Conservation (phyloP, 768 basidiomycete genomes). For the Amanita phalloides region DNA sequence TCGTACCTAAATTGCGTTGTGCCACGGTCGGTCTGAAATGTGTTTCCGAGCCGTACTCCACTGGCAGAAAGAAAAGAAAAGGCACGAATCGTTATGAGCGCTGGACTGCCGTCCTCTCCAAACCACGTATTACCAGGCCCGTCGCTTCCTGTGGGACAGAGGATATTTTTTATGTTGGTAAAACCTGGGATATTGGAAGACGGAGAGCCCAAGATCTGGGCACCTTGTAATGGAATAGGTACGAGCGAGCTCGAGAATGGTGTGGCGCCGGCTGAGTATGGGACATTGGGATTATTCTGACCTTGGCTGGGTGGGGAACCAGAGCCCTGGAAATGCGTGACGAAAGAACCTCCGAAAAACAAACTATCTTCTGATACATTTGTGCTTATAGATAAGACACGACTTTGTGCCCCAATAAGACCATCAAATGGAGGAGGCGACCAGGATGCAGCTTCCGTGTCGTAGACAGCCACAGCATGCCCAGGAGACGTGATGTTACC, state of each 20-base stretch:
- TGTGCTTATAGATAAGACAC: slow-evolving; percentile 67
- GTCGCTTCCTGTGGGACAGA: slow-evolving; percentile 81
- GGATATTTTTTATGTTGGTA: slow-evolving; percentile 52
- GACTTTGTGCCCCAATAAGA: slow-evolving; percentile 55
- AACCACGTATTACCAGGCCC: slow-evolving; percentile 83
- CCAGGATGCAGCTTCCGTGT: slow-evolving; percentile 57
- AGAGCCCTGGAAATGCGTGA: slow-evolving; percentile 55
- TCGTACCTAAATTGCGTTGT: slow-evolving; percentile 83
- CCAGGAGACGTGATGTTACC: slow-evolving; percentile 65
- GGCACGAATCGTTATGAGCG: slow-evolving; percentile 69
- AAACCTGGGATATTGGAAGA: slow-evolving; percentile 52
- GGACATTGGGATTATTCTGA: slow-evolving; percentile 79
- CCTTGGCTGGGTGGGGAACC: slow-evolving; percentile 36
- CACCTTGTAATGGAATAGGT: slow-evolving; percentile 56
- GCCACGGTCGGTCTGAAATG: slow-evolving; percentile 68
- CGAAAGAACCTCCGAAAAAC: slow-evolving; percentile 85
- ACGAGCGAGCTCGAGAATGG: slow-evolving; percentile 88
- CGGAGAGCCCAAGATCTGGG: slow-evolving; percentile 47
- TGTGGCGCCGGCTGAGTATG: slow-evolving; percentile 70
- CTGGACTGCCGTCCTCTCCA: slow-evolving; percentile 55
- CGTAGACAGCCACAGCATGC: slow-evolving; percentile 63
- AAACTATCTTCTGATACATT: slow-evolving; percentile 64
- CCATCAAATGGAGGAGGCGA: slow-evolving; percentile 73
- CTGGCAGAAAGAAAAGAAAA: slow-evolving; percentile 63
- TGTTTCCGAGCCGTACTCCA: slow-evolving; percentile 88